Evolutionary conservation across 345 rosid genomes (phyloP), one percentile per base, ranked within the genome.

Genomic region (Acer saccharum): DNA sequence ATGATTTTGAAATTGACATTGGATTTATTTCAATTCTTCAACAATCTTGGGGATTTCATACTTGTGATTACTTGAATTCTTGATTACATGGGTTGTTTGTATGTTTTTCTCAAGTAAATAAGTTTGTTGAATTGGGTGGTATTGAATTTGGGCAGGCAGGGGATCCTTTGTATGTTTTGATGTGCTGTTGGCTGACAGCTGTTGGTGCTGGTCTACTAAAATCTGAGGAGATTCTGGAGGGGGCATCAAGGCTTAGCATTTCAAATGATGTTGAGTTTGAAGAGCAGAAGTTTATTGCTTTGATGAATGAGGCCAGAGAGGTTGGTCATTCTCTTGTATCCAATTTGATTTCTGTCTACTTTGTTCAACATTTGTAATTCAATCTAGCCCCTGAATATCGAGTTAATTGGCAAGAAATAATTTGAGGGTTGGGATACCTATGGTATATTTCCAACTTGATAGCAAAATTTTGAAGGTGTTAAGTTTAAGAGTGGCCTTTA

Each of bases 101-200:
- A 11, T 54, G n/a, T 4, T 54, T 14, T 14, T 16, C 18, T 4
- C 58, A 54, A 54, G 58, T 54, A 54, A 54, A 16, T 54, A 54
- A 70, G 62, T 73, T 73, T 73, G 8, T 70, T 58, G 78, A 77
- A 75, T 55, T 71, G 78, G 76, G 29, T 29, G 32, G 39, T 76
- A 72, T 72, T 79, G 82, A 29, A 64, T 68, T 54, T 87, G 83
- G 75, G 71, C 75, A 95, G 99, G 86, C 92, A 76, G 98, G 97
- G 80, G 97, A 95, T 39, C 97, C 99, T 25, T 82, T 96, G 92
- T 89, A 91, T 86, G 99, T 93, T 81, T 89, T 93, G 66, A 78
- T 96, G 27, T 92, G 98, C 81, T 93, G 99, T 83, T 96, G 98
- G 98, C 82, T 89, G 70, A 92, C 99, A 43, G 99, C 97, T 65